Conservation (phyloP, 2,329 filamentous ascomycete genomes). For the Phialemoniopsis sp. region DNA sequence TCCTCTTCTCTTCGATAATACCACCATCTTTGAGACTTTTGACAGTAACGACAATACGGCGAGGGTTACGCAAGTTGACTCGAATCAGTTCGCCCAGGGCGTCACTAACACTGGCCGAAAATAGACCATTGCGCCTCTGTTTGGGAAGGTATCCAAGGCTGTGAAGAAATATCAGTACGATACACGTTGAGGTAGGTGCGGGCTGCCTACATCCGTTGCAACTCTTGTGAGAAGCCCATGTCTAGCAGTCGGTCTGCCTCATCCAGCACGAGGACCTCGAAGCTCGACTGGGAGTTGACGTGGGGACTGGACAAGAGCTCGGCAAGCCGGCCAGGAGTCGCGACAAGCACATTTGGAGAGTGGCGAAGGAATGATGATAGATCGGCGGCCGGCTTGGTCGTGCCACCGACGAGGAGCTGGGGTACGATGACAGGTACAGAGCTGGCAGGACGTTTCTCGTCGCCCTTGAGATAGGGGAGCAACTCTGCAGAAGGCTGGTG, state of each 20-base stretch:
- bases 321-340: slow-evolving; percentile 79
- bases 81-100: slow-evolving; percentile 90
- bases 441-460: slow-evolving; percentile 48
- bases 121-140: slow-evolving; percentile 87
- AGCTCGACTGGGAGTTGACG: slow-evolving; percentile 83
- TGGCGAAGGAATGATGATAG: slow-evolving; percentile 78
- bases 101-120: slow-evolving; percentile 94
- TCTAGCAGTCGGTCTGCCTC: slow-evolving; percentile 92
- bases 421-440: slow-evolving; percentile 63
- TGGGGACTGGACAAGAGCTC: slow-evolving; percentile 83
- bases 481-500: slow-evolving; percentile 73
- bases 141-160: slow-evolving; percentile 75
- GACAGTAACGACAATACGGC: slow-evolving; percentile 92
- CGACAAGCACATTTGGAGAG: slow-evolving; percentile 85
- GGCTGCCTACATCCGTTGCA: slow-evolving; percentile 64
- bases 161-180: too few relatives aligned
- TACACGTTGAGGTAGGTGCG: too few relatives aligned
- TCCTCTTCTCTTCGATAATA: slow-evolving; percentile 73
- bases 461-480: slow-evolving; percentile 48
- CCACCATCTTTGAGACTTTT: slow-evolving; percentile 66
- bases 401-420: slow-evolving; percentile 83
- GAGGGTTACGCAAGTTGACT: slow-evolving; percentile 87
- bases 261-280: slow-evolving; percentile 89
- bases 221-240: slow-evolving; percentile 86
- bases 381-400: slow-evolving; percentile 76